Evolutionary conservation across 1,284 basidiomycete species (phyloP), one percentile per base, ranked within the genome.

Genomic region (Exsudoporus floridanus): DNA sequence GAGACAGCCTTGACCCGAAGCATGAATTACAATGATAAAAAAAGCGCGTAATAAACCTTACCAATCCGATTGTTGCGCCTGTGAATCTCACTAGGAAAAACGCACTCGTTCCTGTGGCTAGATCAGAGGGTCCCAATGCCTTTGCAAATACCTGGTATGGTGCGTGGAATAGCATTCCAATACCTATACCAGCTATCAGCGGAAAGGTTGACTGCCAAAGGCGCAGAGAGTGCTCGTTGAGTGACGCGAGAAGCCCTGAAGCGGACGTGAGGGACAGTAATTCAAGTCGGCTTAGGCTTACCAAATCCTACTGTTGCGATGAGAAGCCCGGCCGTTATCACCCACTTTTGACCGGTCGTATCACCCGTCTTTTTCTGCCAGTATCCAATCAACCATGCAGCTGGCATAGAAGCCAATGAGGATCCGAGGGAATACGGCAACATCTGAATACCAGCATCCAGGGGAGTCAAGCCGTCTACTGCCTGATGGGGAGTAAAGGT

Each of bases 51-150:
- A 30, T 25, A 42, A 59, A 46, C 69, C 83, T 62, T 68, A 88
- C 89, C 71, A 92, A 68, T 55, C 90, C 89, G 45, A 86, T 76
- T 5, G 88, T 90, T 30, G 89, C 86, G 14, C 89, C 89, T 35
- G 88, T 91, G 70, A 91, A 92, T 39, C 89, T 78, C 42, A 90
- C 86, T 50, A 92, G 76, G 69, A 92, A 91, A 66, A 92, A 91
- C 21, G 88, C 89, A 64, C 87, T 85, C 13, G 89, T 91, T 27
- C 86, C 86, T 38, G 83, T 79, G n/a, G 88, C 87, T 50, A 90
- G 71, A 59, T 90, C 83, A 44, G 77, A 72, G 10, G 82, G 78
- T 55, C 78, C 74, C 35, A 92, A 68, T 16, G 84, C 80, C 54
- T 76, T 77, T 40, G 80, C 80, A 65, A 91, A 88, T 14, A 90